A percentile compares a stretch with the other conserved stretches of the same genome.
These are phyloP conservation scores for Odontarrhena argentea DNA, from an alignment of 345 rosid species.

Conservation along the genomic window DNA sequence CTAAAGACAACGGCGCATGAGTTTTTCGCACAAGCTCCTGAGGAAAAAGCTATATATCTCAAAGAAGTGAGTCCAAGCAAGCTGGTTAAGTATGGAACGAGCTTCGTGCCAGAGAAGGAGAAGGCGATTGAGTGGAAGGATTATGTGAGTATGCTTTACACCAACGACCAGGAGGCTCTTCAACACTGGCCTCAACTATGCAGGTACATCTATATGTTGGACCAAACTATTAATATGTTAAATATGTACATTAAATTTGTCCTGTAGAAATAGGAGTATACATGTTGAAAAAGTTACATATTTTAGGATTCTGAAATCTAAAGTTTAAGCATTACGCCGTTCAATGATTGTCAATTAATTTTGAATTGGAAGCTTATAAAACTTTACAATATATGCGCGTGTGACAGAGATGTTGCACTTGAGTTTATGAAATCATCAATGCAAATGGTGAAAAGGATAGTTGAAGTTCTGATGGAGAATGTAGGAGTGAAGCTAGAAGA, in stretches of 20 bases:
- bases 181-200: conserved; percentile 55
- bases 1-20: conserved; percentile 49
- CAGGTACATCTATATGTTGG: conserved; percentile 40
- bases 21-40: conserved; percentile 49
- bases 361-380: background rate
- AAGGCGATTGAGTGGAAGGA: conserved; percentile 70
- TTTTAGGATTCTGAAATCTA: background rate
- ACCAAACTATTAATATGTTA: background rate
- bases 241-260: background rate
- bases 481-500: conserved; percentile 48
- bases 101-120: conserved; percentile 63
- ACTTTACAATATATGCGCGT: background rate
- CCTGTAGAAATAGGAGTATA: background rate
- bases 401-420: conserved; percentile 50
- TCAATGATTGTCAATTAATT: background rate
- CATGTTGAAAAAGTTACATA: background rate
- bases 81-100: conserved; percentile 55
- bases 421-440: conserved; percentile 50
- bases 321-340: background rate
- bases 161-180: conserved; percentile 55
- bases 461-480: conserved; percentile 46
- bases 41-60: conserved; percentile 48
- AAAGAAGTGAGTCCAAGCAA: conserved; percentile 53
- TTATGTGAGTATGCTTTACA: conserved; percentile 56
- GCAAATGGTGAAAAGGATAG: conserved; percentile 46